Base-by-base conservation (phyloP, 2,329 filamentous ascomycete species). In the Akanthomyces muscarius region DNA sequence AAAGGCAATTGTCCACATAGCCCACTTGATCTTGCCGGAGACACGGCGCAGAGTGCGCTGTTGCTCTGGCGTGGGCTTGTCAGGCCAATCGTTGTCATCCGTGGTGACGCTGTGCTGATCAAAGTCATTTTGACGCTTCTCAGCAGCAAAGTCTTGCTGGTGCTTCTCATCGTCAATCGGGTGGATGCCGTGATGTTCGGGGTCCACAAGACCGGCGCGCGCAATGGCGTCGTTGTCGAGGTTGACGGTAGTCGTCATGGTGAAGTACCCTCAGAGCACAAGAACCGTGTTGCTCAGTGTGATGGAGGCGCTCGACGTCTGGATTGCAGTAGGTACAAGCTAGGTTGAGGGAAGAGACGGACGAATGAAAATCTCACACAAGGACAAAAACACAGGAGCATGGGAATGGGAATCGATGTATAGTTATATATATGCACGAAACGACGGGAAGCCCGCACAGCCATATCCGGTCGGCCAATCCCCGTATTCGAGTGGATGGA, bases 1-100 rank as follows among this genome's bases (percentile, higher is more conserved):
- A 65, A 91, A 86, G 54, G 87, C 88, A 64, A 92, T 84, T 30
- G 86, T 87, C 76, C 86, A 92, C 63, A 88, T 83, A 61, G 81
- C 77, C 81, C 83, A 86, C 55, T 86, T 86, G 65, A 92, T 84
- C 70, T 80, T 81, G 65, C 85, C 87, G 14, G 86, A 84, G 25
- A 89, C 83, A 69, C 86, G 84, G 56, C 80, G 83, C n/a, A 89
- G 81, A 0, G 84, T 87, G 16, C 66, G 71, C 65, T 86, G 73
- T 65, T 89, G 87, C 71, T 89, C 86, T 38, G 84, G 82, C 7
- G 85, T 89, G 3, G 86, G 86, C 65, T 73, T 75, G 68, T 75
- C 72, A 56, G 72, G 70, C 62, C 71, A 75, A n/a, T 72, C 70
- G 59, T 72, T 67, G 3, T 71, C 68, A 55, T 74, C 70, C 11